Evolutionary conservation across 139 green algal genomes (phyloP).

Genomic region (Auxenochlorella pyrenoidosa): DNA sequence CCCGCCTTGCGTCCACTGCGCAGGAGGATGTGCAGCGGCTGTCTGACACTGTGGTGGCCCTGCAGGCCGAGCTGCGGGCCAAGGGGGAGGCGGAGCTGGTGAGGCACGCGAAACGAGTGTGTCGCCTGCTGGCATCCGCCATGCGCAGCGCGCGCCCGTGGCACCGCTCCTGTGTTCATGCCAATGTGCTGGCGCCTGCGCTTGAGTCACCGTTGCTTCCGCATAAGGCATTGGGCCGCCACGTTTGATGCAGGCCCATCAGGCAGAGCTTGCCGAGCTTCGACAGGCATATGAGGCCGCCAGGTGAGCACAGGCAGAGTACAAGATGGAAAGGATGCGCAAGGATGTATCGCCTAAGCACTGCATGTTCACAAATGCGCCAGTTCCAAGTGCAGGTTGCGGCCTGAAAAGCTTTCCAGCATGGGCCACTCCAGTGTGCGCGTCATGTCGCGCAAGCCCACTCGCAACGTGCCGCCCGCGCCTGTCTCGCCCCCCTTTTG

Average conservation of each 20-base stretch:
- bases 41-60: background rate
- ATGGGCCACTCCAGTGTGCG: too few species aligned
- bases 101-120: background rate
- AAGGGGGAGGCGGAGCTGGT: constrained; percentile 21
- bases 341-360: too few species aligned
- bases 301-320: background rate
- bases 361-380: background rate
- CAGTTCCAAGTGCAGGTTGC: too few species aligned
- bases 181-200: background rate
- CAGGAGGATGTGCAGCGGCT: constrained; percentile 1
- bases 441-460: too few species aligned
- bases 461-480: too few species aligned
- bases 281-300: background rate
- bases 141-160: too few species aligned
- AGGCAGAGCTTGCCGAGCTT: constrained; percentile 7
- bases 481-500: background rate
- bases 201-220: background rate
- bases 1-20: too few species aligned
- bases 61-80: constrained; percentile 6
- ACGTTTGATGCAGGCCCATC: background rate
- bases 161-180: too few species aligned
- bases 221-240: background rate
- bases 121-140: too few species aligned
- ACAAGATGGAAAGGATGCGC: too few species aligned
- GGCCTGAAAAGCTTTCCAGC: too few species aligned